Conservation (phyloP, 2,329 filamentous ascomycete genomes). For the Lasiodiplodia hormozganensis region DNA sequence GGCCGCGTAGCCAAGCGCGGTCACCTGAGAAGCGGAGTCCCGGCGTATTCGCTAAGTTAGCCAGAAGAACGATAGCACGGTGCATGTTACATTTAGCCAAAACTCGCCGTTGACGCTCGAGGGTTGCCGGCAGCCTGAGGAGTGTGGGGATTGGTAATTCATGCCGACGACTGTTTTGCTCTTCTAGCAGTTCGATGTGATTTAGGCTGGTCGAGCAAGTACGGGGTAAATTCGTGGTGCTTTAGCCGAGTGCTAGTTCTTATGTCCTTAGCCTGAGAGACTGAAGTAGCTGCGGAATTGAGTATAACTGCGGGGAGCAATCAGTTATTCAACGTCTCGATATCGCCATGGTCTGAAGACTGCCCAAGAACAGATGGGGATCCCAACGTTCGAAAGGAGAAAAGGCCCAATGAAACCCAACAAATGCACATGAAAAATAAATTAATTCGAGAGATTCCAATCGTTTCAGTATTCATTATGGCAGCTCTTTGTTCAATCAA, state of each 20-base stretch:
- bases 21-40: background rate
- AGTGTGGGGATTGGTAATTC: background rate
- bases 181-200: too few species aligned
- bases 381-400: background rate
- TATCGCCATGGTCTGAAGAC: background rate
- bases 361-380: background rate
- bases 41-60: background rate
- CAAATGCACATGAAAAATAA: background rate
- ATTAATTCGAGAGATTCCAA: background rate
- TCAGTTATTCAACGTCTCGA: background rate
- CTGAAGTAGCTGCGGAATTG: background rate
- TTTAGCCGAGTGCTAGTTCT: conserved; percentile 6
- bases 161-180: background rate
- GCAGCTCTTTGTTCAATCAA: background rate
- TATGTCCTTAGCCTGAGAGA: background rate
- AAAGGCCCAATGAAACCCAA: background rate
- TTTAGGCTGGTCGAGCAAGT: conserved; percentile 8
- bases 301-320: background rate
- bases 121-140: background rate
- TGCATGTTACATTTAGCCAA: background rate
- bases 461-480: background rate
- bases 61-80: background rate
- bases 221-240: background rate
- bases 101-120: background rate
- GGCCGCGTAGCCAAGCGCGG: conserved; percentile 11